These are phyloP conservation scores for Thielaviopsis musarum DNA, from an alignment of 2,329 filamentous ascomycete species.

Conservation along the genomic window DNA sequence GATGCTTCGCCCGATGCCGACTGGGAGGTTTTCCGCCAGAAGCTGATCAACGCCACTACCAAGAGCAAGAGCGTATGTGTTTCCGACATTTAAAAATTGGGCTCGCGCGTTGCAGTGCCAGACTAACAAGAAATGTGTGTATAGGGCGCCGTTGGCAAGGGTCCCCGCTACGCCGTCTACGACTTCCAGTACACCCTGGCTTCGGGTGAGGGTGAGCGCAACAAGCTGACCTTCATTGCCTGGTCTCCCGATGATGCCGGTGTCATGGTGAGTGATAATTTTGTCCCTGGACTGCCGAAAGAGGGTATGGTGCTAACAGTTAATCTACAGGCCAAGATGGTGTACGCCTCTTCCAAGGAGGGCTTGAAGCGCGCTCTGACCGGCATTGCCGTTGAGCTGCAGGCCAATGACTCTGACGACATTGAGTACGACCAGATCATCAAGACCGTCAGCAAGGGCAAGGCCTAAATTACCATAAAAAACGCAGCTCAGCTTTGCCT, in stretches of 20 bases:
- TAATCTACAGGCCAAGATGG: slow-evolving; percentile 58
- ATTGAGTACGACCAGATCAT: slow-evolving; percentile 62
- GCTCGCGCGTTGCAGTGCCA: not conserved
- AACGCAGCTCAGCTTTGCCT: not conserved
- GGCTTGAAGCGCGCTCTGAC: slow-evolving; percentile 65
- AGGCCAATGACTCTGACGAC: slow-evolving; percentile 72
- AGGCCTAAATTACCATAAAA: slow-evolving; percentile 25
- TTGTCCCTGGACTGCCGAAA: not conserved
- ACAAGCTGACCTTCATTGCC: slow-evolving; percentile 63
- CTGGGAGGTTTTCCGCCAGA: slow-evolving; percentile 59
- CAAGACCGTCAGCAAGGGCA: slow-evolving; percentile 46
- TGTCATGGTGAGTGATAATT: slow-evolving; percentile 44
- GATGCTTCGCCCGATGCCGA: slow-evolving; percentile 49
- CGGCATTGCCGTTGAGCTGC: slow-evolving; percentile 58
- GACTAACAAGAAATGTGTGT: not conserved
- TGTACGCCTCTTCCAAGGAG: slow-evolving; percentile 80
- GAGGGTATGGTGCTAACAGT: slow-evolving; percentile 6
- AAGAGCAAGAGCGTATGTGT: slow-evolving; percentile 49
- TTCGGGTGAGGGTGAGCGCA: slow-evolving; percentile 56
- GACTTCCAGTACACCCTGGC: slow-evolving; percentile 65
- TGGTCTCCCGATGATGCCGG: slow-evolving; percentile 71
- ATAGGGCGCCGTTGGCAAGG: slow-evolving; percentile 43
- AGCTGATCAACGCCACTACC: slow-evolving; percentile 55
- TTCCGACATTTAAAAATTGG: slow-evolving; percentile 1
- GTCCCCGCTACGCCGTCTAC: slow-evolving; percentile 70